Percentiles rank a stretch among this genome's conserved stretches.
Conservation (phyloP, 2,329 filamentous ascomycete genomes). For the Botrytis cinerea region DNA sequence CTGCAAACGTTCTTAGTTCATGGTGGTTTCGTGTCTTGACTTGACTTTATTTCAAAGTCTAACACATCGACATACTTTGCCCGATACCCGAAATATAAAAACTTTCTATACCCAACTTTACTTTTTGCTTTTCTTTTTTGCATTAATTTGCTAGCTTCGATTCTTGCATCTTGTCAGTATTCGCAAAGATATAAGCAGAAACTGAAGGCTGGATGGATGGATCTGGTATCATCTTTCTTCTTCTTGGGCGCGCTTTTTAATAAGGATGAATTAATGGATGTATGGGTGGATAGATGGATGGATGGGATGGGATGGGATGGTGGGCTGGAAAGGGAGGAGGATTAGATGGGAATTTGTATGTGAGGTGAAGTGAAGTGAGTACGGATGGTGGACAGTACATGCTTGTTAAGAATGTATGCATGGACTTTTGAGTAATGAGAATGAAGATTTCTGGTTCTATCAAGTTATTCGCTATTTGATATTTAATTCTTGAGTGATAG, state of each 20-base stretch:
- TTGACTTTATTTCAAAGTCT: constrained; percentile 12
- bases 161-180: constrained; percentile 14
- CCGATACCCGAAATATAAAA: constrained; percentile 16
- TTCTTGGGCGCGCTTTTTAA: constrained; percentile 9
- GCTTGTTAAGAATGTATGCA: neutral
- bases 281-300: constrained; percentile 18
- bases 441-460: neutral
- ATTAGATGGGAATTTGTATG: constrained; percentile 9
- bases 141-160: neutral
- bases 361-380: constrained; percentile 4
- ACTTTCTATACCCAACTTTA: constrained; percentile 18
- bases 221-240: constrained; percentile 18
- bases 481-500: neutral
- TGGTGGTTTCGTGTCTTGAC: neutral
- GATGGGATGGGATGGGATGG: constrained; percentile 15
- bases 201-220: constrained; percentile 19
- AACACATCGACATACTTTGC: neutral
- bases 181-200: neutral
- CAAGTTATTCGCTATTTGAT: neutral
- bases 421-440: constrained; percentile 1
- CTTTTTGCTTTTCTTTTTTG: neutral
- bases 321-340: neutral
- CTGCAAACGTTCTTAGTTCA: constrained; percentile 4
- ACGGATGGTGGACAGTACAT: neutral
- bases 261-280: constrained; percentile 16